phyloP scores from a whole-genome alignment of 345 rosid species.

The Syzygium grande region DNA sequence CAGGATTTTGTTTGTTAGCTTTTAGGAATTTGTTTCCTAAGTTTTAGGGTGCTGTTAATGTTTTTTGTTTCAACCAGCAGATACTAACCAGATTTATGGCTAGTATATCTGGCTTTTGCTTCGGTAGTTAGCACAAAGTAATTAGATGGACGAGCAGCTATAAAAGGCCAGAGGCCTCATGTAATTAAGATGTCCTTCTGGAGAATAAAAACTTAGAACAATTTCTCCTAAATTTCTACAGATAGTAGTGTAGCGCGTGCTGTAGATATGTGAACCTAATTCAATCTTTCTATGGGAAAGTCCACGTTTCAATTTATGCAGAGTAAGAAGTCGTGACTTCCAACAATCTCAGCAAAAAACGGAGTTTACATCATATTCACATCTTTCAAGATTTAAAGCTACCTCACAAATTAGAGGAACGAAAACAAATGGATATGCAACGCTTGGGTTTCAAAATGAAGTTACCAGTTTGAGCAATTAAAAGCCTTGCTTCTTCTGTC shows the following conservation, averaged over 20 bases:
- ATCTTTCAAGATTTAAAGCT: not conserved
- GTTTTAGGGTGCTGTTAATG: too few species aligned
- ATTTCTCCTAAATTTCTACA: not conserved
- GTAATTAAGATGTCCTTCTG: too few species aligned
- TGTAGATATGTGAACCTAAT: not conserved
- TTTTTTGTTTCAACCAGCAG: too few species aligned
- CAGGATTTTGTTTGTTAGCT: too few species aligned
- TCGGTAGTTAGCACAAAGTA: too few species aligned
- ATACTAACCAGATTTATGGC: too few species aligned
- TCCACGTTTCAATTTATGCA: not conserved
- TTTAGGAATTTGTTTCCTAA: too few species aligned
- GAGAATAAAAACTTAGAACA: too few species aligned
- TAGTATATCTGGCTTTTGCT: too few species aligned
- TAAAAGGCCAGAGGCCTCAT: too few species aligned
- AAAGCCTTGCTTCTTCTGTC: slow-evolving; percentile 62
- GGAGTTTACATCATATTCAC: not conserved
- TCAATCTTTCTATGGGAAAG: not conserved
- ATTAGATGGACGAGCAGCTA: too few species aligned
- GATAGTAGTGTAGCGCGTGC: not conserved
- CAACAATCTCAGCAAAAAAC: not conserved
- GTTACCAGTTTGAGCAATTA: slow-evolving; percentile 70
- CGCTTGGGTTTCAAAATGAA: not conserved
- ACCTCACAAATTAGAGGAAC: not conserved
- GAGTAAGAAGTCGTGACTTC: not conserved
- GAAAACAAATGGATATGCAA: not conserved